Evolutionary conservation across 306 rosid genomes (phyloP).

Genomic region (Luffa acutangula): DNA sequence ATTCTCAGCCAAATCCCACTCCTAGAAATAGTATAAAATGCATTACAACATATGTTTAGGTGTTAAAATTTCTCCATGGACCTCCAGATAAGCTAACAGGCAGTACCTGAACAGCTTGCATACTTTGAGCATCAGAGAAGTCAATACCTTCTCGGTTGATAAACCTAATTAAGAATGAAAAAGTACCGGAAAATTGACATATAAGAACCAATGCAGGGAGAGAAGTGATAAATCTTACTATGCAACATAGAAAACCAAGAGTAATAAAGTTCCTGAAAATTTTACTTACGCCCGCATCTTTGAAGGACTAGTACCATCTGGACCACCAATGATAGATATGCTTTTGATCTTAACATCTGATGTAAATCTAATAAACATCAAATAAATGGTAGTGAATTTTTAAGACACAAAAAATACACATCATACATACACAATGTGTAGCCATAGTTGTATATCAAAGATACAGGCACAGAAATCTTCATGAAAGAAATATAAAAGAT

Average conservation of each 20-base stretch:
- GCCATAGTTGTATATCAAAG: background rate
- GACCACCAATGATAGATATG: slow-evolving; percentile 81
- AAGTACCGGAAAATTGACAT: background rate
- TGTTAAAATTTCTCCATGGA: slow-evolving; percentile 17
- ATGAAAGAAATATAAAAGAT: background rate
- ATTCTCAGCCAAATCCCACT: slow-evolving; percentile 97
- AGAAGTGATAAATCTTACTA: background rate
- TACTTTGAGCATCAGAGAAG: slow-evolving; percentile 94
- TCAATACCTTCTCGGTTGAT: slow-evolving; percentile 90
- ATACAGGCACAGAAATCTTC: background rate
- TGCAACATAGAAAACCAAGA: background rate
- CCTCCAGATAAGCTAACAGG: slow-evolving; percentile 14
- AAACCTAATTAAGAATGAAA: slow-evolving; percentile 41
- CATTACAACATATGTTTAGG: slow-evolving; percentile 14
- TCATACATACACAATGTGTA: background rate
- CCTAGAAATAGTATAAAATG: slow-evolving; percentile 32
- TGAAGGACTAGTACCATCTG: slow-evolving; percentile 81
- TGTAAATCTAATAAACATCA: slow-evolving; percentile 48
- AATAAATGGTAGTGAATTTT: slow-evolving; percentile 2
- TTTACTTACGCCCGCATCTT: slow-evolving; percentile 86
- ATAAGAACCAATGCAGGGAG: background rate
- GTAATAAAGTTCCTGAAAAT: background rate
- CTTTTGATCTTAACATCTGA: slow-evolving; percentile 95
- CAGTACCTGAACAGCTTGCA: slow-evolving; percentile 90
- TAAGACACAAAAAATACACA: background rate